Conservation (phyloP, 345 rosid genomes). For the Eucalyptus sp. region DNA sequence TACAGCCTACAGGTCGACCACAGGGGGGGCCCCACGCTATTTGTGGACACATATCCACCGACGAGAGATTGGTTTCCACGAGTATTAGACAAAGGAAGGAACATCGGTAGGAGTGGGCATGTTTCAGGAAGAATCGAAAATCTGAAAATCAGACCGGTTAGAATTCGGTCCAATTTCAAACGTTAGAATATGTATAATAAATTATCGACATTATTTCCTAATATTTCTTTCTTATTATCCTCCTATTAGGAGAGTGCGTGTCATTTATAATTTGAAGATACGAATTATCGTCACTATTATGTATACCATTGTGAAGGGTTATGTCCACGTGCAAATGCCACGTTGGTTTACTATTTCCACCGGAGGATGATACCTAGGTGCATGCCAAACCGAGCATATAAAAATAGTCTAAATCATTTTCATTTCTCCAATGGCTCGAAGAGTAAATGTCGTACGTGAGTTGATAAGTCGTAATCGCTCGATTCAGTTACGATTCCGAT, state of each 20-base stretch:
- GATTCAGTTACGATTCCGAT: background rate
- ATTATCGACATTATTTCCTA: no score
- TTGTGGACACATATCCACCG: background rate
- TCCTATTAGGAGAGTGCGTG: accelerated
- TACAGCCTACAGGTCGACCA: background rate
- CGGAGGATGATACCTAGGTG: background rate
- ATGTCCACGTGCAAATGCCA: accelerated
- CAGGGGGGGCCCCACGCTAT: background rate
- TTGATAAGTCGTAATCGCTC: background rate
- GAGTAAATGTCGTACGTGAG: background rate
- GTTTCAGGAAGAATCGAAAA: accelerated
- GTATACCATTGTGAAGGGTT: accelerated
- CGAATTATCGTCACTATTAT: accelerated
- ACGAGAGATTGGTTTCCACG: background rate
- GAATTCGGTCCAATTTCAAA: no score
- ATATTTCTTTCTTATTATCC: accelerated
- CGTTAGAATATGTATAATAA: no score
- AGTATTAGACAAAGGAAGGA: background rate
- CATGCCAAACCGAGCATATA: background rate
- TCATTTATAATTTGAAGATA: background rate
- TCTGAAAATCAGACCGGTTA: no score
- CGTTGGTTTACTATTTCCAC: background rate
- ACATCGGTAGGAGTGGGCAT: background rate
- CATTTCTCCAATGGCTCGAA: background rate
- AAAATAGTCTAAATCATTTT: no score